phyloP scores from a whole-genome alignment of 352 stramenopile species.

The Globisporangium takayamanum region DNA sequence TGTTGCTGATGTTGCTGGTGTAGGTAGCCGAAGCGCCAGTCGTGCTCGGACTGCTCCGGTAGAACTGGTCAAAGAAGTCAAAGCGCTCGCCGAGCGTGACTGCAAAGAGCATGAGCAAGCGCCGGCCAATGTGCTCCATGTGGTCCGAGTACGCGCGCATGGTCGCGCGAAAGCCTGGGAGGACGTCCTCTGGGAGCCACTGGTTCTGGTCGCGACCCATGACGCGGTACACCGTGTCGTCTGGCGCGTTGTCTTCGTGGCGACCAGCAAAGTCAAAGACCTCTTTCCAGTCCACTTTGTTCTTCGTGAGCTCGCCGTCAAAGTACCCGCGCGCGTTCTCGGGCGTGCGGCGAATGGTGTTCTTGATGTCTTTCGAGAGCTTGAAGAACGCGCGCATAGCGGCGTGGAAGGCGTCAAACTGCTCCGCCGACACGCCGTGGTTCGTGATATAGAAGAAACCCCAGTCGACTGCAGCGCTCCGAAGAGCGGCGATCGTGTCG shows the following conservation, averaged over 20 bases:
- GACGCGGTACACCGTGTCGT: conserved; percentile 39
- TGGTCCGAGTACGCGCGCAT: conserved; percentile 39
- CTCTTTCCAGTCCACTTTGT: conserved; percentile 91
- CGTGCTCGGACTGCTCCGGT: conserved; percentile 14
- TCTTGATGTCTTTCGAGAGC: conserved; percentile 54
- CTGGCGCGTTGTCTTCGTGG: conserved; percentile 31
- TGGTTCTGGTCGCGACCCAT: conserved; percentile 86
- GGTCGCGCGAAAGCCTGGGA: conserved; percentile 50
- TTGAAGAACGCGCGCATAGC: conserved; percentile 82
- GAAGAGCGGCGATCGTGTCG: conserved; percentile 35
- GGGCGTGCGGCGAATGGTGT: conserved; percentile 49
- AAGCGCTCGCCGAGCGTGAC: conserved; percentile 46
- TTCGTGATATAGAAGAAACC: conserved; percentile 92
- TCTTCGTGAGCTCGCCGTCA: conserved; percentile 93
- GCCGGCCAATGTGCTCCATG: conserved; percentile 48
- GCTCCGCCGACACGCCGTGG: conserved; percentile 52
- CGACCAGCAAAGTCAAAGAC: conserved; percentile 60
- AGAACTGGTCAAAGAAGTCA: conserved; percentile 61
- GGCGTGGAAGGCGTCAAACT: conserved; percentile 63
- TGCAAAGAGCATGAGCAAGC: conserved; percentile 51
- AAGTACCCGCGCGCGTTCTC: conserved; percentile 90
- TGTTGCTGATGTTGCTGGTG: too few relatives aligned
- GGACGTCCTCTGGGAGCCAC: conserved; percentile 36
- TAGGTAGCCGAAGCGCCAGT: too few relatives aligned
- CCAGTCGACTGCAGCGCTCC: conserved; percentile 63